A percentile compares a stretch with the other conserved stretches of the same genome.
These are phyloP conservation scores for Amorphotheca resinae DNA, from an alignment of 495 filamentous ascomycete species.

Conservation along the genomic window DNA sequence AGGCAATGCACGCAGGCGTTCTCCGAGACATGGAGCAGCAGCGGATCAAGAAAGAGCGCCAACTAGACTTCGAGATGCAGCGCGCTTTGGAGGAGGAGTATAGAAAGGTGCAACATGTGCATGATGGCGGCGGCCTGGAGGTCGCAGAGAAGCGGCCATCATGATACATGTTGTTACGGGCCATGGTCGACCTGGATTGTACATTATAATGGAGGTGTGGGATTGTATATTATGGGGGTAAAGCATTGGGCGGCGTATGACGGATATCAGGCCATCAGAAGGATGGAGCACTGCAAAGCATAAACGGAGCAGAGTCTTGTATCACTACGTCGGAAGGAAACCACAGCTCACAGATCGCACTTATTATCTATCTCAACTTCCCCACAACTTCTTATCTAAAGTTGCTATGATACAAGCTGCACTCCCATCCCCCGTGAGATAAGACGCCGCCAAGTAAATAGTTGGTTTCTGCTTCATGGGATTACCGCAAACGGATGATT, in stretches of 20 bases:
- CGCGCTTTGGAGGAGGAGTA: slow-evolving; percentile 76
- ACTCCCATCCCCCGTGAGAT: too few species aligned
- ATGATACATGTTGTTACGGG: slow-evolving; percentile 6
- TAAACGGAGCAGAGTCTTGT: too few species aligned
- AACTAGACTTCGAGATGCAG: slow-evolving; percentile 91
- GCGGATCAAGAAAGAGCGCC: slow-evolving; percentile 71
- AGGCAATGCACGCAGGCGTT: slow-evolving; percentile 96
- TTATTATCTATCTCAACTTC: neutral
- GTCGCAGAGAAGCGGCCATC: slow-evolving; percentile 4
- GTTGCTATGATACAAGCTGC: neutral
- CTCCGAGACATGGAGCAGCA: slow-evolving; percentile 93
- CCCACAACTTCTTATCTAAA: neutral
- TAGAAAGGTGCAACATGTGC: slow-evolving; percentile 61
- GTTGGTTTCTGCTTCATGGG: neutral
- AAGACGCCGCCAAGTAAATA: neutral
- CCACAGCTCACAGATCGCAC: neutral
- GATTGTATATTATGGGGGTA: neutral
- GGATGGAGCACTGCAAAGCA: too few species aligned
- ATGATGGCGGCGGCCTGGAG: slow-evolving; percentile 17
- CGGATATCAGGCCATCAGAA: neutral
- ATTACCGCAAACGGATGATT: neutral
- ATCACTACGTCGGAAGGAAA: too few species aligned
- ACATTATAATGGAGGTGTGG: neutral
- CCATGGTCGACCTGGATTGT: neutral
- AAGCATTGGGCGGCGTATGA: slow-evolving; percentile 6